Conservation (phyloP, 2,329 filamentous ascomycete species). For the Paraphoma sp. region DNA sequence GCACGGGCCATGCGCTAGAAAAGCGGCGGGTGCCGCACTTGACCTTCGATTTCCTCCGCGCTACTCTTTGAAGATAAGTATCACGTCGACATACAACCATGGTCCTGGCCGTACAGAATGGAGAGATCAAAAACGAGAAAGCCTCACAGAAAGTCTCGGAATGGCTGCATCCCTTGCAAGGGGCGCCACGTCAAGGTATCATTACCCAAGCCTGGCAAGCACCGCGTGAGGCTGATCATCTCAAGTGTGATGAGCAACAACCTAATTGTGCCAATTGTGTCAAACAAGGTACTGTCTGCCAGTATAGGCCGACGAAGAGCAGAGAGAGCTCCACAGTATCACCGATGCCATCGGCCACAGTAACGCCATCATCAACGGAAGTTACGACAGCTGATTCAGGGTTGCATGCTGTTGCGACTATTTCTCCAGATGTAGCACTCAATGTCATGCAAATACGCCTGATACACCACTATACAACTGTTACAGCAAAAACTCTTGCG, state of each 20-base stretch:
- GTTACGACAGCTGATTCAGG: conserved; percentile 8
- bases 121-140: conserved; percentile 35
- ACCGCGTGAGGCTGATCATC: conserved; percentile 12
- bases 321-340: conserved; percentile 20
- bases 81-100: neutral
- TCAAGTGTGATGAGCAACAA: conserved; percentile 40
- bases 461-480: conserved; percentile 40
- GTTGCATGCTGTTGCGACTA: neutral
- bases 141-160: conserved; percentile 38
- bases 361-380: conserved; percentile 24
- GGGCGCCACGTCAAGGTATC: conserved; percentile 37
- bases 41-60: no score
- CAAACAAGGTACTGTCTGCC: conserved; percentile 38
- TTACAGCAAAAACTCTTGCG: conserved; percentile 33
- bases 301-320: conserved; percentile 28
- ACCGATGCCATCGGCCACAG: conserved; percentile 14
- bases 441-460: conserved; percentile 37
- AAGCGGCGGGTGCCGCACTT: no score
- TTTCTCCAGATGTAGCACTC: conserved; percentile 9
- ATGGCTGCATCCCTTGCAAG: conserved; percentile 39
- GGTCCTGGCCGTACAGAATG: conserved; percentile 13
- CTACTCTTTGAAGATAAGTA: neutral
- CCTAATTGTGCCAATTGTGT: conserved; percentile 40
- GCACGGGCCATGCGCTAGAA: neutral
- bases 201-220: neutral